Conservation (phyloP, 2,329 filamentous ascomycete species). For the Colletotrichum tamarilloi region DNA sequence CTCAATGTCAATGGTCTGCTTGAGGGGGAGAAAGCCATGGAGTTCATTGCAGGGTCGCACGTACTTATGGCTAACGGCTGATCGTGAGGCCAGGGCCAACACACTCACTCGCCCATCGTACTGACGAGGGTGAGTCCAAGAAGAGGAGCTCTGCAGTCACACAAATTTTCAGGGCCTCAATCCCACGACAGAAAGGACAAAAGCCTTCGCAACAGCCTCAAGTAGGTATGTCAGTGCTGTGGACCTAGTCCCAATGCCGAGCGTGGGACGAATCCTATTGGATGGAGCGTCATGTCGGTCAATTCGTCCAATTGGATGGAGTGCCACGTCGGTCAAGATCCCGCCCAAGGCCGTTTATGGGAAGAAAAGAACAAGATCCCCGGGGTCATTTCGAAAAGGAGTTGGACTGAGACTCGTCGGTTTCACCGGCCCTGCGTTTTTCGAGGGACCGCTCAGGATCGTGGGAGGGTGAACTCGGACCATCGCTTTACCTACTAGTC, state of each 20-base stretch:
- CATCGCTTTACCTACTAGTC: background rate
- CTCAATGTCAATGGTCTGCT: background rate
- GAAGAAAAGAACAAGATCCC: background rate
- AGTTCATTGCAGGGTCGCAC: background rate
- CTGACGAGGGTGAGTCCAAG: background rate
- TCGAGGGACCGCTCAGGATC: background rate
- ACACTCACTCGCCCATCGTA: background rate
- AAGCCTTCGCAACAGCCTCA: background rate
- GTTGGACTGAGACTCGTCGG: background rate
- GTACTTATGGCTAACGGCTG: background rate
- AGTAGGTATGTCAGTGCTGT: background rate
- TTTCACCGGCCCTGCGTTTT: background rate
- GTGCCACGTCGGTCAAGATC: background rate
- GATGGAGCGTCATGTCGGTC: background rate
- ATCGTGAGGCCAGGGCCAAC: background rate
- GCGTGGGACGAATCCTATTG: slow-evolving; percentile 10
- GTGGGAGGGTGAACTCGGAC: background rate
- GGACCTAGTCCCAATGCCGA: background rate
- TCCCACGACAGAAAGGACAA: background rate
- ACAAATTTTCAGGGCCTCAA: background rate
- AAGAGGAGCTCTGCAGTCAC: background rate
- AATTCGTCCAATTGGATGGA: slow-evolving; percentile 8
- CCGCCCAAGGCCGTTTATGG: background rate
- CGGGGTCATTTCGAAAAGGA: background rate
- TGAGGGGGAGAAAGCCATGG: background rate